Evolutionary conservation across 2,329 filamentous ascomycete genomes (phyloP), one percentile per base, ranked within the genome.

Genomic region (Scedosporium dehoogii): DNA sequence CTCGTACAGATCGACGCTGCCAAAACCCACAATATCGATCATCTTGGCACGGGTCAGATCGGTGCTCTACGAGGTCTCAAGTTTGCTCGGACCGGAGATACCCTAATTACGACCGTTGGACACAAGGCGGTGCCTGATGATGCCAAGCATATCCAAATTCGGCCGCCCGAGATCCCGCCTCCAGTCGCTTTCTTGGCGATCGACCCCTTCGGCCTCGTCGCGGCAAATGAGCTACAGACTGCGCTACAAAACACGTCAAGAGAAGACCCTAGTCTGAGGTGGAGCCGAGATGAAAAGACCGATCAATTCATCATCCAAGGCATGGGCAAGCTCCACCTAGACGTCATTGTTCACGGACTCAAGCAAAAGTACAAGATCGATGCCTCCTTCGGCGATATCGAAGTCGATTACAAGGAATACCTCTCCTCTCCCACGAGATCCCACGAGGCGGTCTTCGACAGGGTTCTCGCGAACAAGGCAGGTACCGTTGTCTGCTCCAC

Each of bases 131-230:
- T 91, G 1, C 85, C 89, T 18, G 82, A 86, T 16, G 82, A 85
- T 0, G 76, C 96, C 58, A 85, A 87, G 59, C 86, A 82, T 16
- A 77, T 97, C 16, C 92, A 96, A 70, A 84, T 99, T 42, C 85
- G 91, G 16, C 91, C 94, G 0, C 94, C 96, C 29, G 84, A 90
- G 64, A 90, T 97, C 0, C 93, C 94, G 0, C 92, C 94, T 0
- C 92, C 94, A 0, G 94, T 99, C 0, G 96, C 97, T 70, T 99
- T 97, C 73, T 88, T 96, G n/a, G 91, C 92, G 64, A 87, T 97
- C 29, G 93, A 97, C 66, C 91, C 82, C 0, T 80, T 91, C 67
- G 88, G 90, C 68, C 78, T 90, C 38, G 83, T 88, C 38, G 91
- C 92, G 67, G 89, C 92, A 68, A 92, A 92, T 68, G 84, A 88